Conservation (phyloP, 2,329 filamentous ascomycete genomes). For the Purpureocillium takamizusanense region DNA sequence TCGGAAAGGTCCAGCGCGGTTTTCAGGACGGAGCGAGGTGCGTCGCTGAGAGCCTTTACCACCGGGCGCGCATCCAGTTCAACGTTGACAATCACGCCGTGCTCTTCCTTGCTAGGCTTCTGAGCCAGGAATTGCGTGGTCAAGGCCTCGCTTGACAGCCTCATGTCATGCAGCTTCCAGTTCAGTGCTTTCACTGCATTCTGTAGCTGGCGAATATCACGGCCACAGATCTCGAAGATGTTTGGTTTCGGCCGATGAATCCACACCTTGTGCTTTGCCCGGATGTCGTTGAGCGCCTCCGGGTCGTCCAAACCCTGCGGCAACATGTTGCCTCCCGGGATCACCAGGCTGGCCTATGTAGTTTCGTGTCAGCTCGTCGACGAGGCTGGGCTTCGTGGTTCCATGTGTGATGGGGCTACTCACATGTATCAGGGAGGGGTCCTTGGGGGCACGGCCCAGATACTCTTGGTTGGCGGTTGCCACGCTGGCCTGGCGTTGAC, state of each 20-base stretch:
- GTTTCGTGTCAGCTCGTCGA: no score
- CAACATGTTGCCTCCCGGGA: slow-evolving; percentile 18
- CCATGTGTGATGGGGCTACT: no score
- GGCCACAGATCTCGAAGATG: slow-evolving; percentile 16
- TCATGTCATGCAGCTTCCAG: slow-evolving; percentile 21
- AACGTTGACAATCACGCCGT: slow-evolving; percentile 11
- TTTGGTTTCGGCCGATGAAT: slow-evolving; percentile 15
- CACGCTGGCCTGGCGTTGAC: no score
- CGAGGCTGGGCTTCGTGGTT: no score
- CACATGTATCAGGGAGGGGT: no score
- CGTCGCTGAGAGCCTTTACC: neutral
- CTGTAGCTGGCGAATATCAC: slow-evolving; percentile 13
- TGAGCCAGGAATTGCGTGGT: slow-evolving; percentile 19
- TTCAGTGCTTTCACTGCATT: slow-evolving; percentile 19
- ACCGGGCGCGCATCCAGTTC: slow-evolving; percentile 15
- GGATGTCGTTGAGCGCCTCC: slow-evolving; percentile 16
- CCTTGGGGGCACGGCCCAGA: no score
- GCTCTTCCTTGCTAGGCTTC: slow-evolving; percentile 7
- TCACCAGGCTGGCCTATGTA: slow-evolving; percentile 14
- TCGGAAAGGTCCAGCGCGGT: slow-evolving; percentile 5
- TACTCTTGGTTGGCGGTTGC: no score
- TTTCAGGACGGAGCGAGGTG: neutral
- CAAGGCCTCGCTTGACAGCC: slow-evolving; percentile 15
- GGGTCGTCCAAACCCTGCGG: slow-evolving; percentile 15
- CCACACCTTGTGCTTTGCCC: slow-evolving; percentile 19